These are phyloP conservation scores for Phialemoniopsis sp. DNA, from an alignment of 2,329 filamentous ascomycete species.

Conservation along the genomic window DNA sequence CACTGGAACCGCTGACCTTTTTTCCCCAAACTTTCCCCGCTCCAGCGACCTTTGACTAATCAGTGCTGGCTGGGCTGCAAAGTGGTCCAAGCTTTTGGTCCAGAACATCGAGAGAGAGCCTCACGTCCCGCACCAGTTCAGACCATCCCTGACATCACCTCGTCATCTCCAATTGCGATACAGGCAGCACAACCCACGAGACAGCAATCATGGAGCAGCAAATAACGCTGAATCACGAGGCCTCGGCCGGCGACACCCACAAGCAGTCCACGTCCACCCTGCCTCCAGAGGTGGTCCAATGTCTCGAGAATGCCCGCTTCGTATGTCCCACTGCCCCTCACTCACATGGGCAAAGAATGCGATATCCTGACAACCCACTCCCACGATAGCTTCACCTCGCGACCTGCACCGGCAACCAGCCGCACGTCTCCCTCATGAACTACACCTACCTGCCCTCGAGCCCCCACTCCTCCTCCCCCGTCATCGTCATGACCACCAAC, in stretches of 20 bases:
- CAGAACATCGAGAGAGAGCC: no score
- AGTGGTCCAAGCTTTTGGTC: no score
- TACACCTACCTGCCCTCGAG: constrained; percentile 92
- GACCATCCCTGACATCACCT: no score
- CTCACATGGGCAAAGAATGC: no score
- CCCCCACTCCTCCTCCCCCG: constrained; percentile 64
- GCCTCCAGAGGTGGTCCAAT: constrained; percentile 82
- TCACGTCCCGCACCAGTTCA: no score
- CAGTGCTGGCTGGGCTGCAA: no score
- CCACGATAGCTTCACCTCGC: constrained; percentile 79
- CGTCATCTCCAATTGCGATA: no score
- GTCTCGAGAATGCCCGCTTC: constrained; percentile 91
- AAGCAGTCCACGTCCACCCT: constrained; percentile 66
- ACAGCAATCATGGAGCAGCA: constrained; percentile 46
- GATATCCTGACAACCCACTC: constrained; percentile 2
- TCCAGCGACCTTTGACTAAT: no score
- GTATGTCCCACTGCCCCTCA: constrained; percentile 44
- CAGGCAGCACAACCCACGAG: constrained; percentile 3
- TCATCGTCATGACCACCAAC: constrained; percentile 93
- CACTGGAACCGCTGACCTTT: no score
- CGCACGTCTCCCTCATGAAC: constrained; percentile 97
- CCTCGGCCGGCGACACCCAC: constrained; percentile 69
- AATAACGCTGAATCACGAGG: constrained; percentile 70
- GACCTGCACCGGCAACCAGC: constrained; percentile 77
- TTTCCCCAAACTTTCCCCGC: no score